phyloP scores from a whole-genome alignment of 2,329 filamentous ascomycete species.

The Emmonsiellopsis sp. region DNA sequence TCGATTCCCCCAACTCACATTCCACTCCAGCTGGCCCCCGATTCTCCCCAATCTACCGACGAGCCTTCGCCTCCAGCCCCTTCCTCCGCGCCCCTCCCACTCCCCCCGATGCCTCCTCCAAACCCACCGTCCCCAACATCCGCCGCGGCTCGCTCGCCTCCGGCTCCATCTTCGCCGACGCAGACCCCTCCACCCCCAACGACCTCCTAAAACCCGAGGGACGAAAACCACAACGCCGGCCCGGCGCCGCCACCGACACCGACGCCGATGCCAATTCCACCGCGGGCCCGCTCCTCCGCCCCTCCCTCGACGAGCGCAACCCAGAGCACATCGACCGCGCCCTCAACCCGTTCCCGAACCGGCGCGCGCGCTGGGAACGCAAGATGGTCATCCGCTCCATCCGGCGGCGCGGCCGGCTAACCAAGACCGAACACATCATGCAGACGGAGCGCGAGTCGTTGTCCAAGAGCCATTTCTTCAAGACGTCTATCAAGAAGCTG shows the following conservation, averaged over 20 bases:
- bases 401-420: conserved; percentile 55
- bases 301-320: conserved; percentile 31
- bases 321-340: conserved; percentile 49
- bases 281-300: conserved; percentile 4
- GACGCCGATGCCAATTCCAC: conserved; percentile 7
- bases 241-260: conserved; percentile 8
- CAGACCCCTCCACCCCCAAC: conserved; percentile 18
- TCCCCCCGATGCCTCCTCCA: background rate
- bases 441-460: conserved; percentile 52
- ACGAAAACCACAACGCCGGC: conserved; percentile 13
- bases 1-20: background rate
- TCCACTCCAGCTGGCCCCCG: conserved; percentile 5
- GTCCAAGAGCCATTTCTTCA: conserved; percentile 60
- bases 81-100: conserved; percentile 1
- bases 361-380: conserved; percentile 66
- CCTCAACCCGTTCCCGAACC: conserved; percentile 65
- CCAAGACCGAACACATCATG: conserved; percentile 57
- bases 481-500: conserved; percentile 88
- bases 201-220: conserved; percentile 14
- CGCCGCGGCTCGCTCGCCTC: conserved; percentile 26
- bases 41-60: conserved; percentile 9
- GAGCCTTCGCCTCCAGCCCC: conserved; percentile 9
- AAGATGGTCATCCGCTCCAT: conserved; percentile 75
- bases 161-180: conserved; percentile 35
- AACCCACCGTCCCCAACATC: conserved; percentile 1